Percentiles rank a stretch among this genome's conserved stretches.
Evolutionary conservation across 306 rosid species (phyloP).

Genomic region (Sesbania bispinosa): DNA sequence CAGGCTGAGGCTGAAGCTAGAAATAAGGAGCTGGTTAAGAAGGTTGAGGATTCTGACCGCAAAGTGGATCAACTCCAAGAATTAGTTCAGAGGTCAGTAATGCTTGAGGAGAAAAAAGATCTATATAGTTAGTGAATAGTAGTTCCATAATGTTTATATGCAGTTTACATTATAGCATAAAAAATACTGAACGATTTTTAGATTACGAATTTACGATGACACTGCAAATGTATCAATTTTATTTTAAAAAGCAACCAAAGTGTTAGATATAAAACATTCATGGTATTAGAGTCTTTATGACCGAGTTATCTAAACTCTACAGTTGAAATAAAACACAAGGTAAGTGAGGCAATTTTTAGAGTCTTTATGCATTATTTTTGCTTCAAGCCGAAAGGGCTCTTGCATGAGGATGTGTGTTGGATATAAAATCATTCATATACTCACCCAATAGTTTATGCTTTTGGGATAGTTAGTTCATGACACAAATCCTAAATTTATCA

Average conservation of each 20-base stretch:
- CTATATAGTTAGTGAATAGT: neutral
- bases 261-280: conserved; percentile 1
- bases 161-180: neutral
- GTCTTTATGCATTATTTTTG: neutral
- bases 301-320: neutral
- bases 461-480: conserved; percentile 5
- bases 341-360: no score
- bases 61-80: conserved; percentile 92
- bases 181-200: neutral
- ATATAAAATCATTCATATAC: neutral
- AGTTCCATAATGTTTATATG: neutral
- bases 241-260: neutral
- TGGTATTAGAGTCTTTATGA: neutral
- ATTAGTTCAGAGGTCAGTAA: conserved; percentile 87
- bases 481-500: neutral
- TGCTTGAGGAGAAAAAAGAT: conserved; percentile 9
- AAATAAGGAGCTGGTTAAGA: conserved; percentile 69
- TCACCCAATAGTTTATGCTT: neutral
- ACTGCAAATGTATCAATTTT: neutral
- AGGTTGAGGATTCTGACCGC: conserved; percentile 68
- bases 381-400: neutral
- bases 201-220: neutral
- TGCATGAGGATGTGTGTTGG: neutral
- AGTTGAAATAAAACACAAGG: neutral
- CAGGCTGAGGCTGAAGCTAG: conserved; percentile 60